Base-by-base conservation (phyloP, 805 yeast genomes). In the Debaryomyces hansenii region DNA sequence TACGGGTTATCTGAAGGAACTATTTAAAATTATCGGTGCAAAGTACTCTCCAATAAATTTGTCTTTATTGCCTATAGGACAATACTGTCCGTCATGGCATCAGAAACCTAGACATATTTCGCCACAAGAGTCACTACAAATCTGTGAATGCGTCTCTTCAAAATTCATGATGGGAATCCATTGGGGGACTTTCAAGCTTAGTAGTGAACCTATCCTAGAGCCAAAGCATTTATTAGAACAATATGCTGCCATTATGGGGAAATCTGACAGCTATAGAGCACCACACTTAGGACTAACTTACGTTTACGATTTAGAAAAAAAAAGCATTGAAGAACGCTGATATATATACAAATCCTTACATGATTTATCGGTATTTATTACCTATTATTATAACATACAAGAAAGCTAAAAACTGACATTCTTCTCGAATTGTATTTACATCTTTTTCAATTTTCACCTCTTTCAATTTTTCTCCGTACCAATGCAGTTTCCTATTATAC, bases 61-160 rank as follows among this genome's bases (percentile, higher is more conserved):
- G 24, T 88, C 91, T 0, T 74, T 92, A 65, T 67, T 92, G 12
- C 98, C 98, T 0, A 90, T 95, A 51, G 98, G 98, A 0, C 97
- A 96, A 49, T 92, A 92, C 64, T 85, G 91, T 55, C 98, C 98
- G 0, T 81, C 86, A 56, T 89, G 96, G 96, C 97, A 91, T 58
- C 91, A 92, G 59, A 79, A 79, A 47, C 92, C 97, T 4, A 79
- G 96, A 55, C 98, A 92, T 60, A 87, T 85, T 41, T 82, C 83
- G 41, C 97, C 98, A 0, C 74, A 68, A 33, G 98, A 92, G 57
- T 83, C 91, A 9, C 51, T 87, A 3, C 71, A 80, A 49, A 84
- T 90, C 4, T 83, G 83, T 77, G 59, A 75, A 12, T 87, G 85
- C 51, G 57, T 90, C 47, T 67, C 76, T 5, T 82, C 88, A 2